Base-by-base conservation (phyloP, 495 filamentous ascomycete species). In the Podospora conica region DNA sequence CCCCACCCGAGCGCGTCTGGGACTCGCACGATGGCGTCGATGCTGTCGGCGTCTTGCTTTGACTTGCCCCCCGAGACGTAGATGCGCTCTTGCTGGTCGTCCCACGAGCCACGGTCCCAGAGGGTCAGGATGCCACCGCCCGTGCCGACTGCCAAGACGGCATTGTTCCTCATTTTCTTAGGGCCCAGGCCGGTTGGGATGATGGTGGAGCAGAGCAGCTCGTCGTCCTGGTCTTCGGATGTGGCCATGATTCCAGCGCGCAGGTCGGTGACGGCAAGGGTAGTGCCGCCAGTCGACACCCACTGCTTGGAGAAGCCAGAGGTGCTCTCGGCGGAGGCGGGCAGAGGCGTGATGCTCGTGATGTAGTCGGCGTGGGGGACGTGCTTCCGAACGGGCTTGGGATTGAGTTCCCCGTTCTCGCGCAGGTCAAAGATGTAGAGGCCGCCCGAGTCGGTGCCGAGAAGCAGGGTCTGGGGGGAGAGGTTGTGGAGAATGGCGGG, bases 51-150 rank as follows among this genome's bases (percentile, higher is more conserved):
- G 20, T 81, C 80, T 24, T 82, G 83, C 29, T 84, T 88, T 20
- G 79, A 84, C 48, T 83, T 86, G 9, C 82, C 85, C 21, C 81
- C 76, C 61, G 88, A 83, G 9, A 97, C 83, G 58, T 89, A 84
- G 65, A 98, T 87, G 5, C 92, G 85, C 74, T 96, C 92, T 67
- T 95, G 90, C 74, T 96, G 92, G 76, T 96, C 93, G 70, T 96
- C 93, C 93, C 95, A 98, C 1, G 87, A 84, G 1, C 93, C 95
- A 68, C 86, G 89, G 71, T 98, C 93, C 95, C 95, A 98, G 2
- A 97, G 80, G 10, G 93, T 96, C 67, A 97, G 70, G 6, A 96
- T 85, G 18, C 95, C 95, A 9, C 83, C 86, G 11, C 87, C 86
- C 15, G 88, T 90, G 29, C 95, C 95, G 2, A 96, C 87, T 1